Evolutionary conservation across 148 eudicot genomes (phyloP), one percentile per base, ranked within the genome.

Genomic region (Beta vulgaris): DNA sequence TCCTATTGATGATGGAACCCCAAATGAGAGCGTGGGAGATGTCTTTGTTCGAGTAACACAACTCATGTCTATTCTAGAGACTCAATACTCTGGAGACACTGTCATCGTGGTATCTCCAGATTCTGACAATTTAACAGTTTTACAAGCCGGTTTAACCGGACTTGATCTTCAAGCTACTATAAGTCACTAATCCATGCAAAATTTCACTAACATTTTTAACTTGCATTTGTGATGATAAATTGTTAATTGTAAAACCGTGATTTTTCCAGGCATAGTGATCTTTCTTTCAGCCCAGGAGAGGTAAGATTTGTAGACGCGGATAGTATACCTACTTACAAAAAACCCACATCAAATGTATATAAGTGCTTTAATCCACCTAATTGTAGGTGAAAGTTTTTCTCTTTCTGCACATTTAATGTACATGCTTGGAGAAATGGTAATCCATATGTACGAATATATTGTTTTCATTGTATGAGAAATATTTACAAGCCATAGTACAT

Each of bases 11-110:
- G 99, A 95, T 51, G 99, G 99, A 73, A 95, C 99, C 36, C 99
- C 99, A 63, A 95, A 95, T 48, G 99, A 95, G 84, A 95, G 99
- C 18, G 96, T 92, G 0, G 83, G 85, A 3, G 99, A 95, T 62
- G 99, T 95, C 42, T 92, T 95, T 85, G 99, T 95, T 59, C 99
- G 99, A 4, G 96, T 95, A 16, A 92, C 97, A 49, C 99, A 95
- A 78, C 96, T 95, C 74, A 95, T 95, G 99, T 95, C 99, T 9
- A 92, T 95, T 71, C 91, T 91, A 21, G 99, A 95, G 79, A 92
- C 99, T 15, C 99, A 95, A 51, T 95, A 95, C 80, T 90, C 99
- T 0, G 97, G 79, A 76, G 97, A 95, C 76, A 92, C 97, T 1
- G 88, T 95, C 39, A 76, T 95, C 75, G 88, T 95, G 44, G 96